phyloP scores from a whole-genome alignment of 192 early-diverging fungal genomes.

The Entomortierella beljakovae region DNA sequence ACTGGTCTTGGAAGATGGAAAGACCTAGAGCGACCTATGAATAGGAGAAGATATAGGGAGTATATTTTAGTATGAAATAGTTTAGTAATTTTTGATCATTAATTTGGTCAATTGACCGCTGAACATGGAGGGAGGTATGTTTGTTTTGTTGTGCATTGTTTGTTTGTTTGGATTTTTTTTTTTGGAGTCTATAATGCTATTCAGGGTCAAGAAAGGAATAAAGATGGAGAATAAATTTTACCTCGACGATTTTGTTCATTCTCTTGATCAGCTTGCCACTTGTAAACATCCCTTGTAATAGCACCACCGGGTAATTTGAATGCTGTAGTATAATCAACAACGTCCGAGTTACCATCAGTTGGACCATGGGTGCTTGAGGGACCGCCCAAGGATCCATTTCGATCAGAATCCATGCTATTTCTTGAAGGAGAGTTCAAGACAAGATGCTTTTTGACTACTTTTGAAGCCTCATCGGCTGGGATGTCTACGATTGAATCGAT shows the following conservation, averaged over 20 bases:
- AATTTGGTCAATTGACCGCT: too few species aligned
- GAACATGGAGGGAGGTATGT: too few species aligned
- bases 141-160: too few species aligned
- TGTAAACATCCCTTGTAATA: constrained; percentile 90
- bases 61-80: not conserved
- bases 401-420: constrained; percentile 54
- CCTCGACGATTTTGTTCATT: constrained; percentile 60
- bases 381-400: constrained; percentile 34
- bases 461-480: constrained; percentile 67
- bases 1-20: constrained; percentile 63
- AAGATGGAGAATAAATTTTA: constrained; percentile 7
- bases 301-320: constrained; percentile 77
- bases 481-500: constrained; percentile 55
- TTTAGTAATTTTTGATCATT: too few species aligned
- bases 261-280: constrained; percentile 83
- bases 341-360: constrained; percentile 26
- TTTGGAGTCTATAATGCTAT: too few species aligned
- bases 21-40: constrained; percentile 62
- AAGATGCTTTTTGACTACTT: constrained; percentile 77
- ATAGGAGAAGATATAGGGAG: not conserved
- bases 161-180: too few species aligned
- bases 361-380: constrained; percentile 27
- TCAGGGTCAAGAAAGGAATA: constrained; percentile 1
- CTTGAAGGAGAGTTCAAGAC: constrained; percentile 66
- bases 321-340: constrained; percentile 43